Percentiles rank a stretch among this genome's conserved stretches.
These are phyloP conservation scores for Phytopythium ostracodes DNA, from an alignment of 352 stramenopile species.

Conservation along the genomic window DNA sequence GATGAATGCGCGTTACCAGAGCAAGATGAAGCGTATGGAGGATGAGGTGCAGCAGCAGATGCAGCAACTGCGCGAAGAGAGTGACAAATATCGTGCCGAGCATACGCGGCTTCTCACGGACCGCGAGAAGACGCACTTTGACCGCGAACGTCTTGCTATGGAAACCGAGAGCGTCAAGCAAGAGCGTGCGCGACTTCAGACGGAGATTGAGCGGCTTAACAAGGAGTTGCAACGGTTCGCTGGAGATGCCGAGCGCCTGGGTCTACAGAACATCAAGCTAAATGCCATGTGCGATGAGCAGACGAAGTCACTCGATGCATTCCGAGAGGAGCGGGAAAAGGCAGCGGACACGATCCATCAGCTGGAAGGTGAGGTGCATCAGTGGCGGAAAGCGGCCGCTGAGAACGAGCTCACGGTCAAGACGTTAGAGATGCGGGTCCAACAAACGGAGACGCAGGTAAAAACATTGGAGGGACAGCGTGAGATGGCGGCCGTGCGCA, in stretches of 20 bases:
- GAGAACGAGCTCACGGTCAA: constrained; percentile 27
- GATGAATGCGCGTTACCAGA: constrained; percentile 27
- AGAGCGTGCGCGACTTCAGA: constrained; percentile 37
- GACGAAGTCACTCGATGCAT: constrained; percentile 38
- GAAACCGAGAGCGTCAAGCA: constrained; percentile 48
- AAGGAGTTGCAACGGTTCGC: constrained; percentile 45
- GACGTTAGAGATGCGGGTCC: constrained; percentile 32
- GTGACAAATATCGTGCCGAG: constrained; percentile 51
- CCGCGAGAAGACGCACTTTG: constrained; percentile 52
- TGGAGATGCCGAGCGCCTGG: constrained; percentile 33
- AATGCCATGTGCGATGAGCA: constrained; percentile 51
- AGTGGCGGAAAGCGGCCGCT: constrained; percentile 31
- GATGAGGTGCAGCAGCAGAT: constrained; percentile 50
- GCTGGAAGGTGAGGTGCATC: constrained; percentile 38
- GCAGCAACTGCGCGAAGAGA: constrained; percentile 45
- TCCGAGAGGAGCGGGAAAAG: constrained; percentile 40
- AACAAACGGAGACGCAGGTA: constrained; percentile 17
- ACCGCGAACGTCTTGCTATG: constrained; percentile 43
- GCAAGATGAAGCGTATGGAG: constrained; percentile 57
- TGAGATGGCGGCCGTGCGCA: constrained; percentile 30
- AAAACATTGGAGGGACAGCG: constrained; percentile 31
- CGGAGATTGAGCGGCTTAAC: constrained; percentile 43
- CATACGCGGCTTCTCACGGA: constrained; percentile 42
- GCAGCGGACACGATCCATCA: constrained; percentile 37
- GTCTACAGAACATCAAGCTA: constrained; percentile 56